Conservation (phyloP, 371 early-diverging fungal species). For the Parasitella parasitica region DNA sequence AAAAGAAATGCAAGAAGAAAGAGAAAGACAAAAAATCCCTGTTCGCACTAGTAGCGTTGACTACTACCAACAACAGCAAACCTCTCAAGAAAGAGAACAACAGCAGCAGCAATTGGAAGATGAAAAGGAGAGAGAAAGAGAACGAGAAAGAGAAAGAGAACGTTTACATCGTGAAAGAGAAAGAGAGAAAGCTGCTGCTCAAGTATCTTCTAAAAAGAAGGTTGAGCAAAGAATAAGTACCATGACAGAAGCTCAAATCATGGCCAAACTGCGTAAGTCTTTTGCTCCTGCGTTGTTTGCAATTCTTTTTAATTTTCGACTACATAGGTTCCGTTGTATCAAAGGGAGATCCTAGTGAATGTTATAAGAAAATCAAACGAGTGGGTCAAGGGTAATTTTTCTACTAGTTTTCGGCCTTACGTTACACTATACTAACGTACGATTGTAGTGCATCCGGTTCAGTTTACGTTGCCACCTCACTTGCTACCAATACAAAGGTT, state of each 20-base stretch:
- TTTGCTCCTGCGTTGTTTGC: not conserved
- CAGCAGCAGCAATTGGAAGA: conserved; percentile 7
- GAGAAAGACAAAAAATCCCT: not conserved
- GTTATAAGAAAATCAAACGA: conserved; percentile 89
- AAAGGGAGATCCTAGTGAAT: conserved; percentile 78
- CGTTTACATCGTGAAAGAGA: conserved; percentile 34
- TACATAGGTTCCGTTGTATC: conserved; percentile 64
- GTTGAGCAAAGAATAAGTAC: conserved; percentile 75
- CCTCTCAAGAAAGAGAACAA: conserved; percentile 16
- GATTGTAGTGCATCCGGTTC: conserved; percentile 88
- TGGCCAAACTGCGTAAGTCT: conserved; percentile 76
- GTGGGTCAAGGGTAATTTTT: conserved; percentile 89
- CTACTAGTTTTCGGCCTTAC: not conserved
- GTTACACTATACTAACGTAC: not conserved
- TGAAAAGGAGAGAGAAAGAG: conserved; percentile 12
- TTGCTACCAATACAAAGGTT: conserved; percentile 71
- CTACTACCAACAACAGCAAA: conserved; percentile 6
- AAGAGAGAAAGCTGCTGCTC: conserved; percentile 39
- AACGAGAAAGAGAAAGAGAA: conserved; percentile 34
- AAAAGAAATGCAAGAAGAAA: not conserved
- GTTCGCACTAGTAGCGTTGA: conserved; percentile 7
- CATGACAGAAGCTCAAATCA: conserved; percentile 88
- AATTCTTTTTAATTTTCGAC: not conserved
- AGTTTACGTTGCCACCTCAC: conserved; percentile 83
- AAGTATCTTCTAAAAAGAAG: conserved; percentile 50